A percentile compares a stretch with the other conserved stretches of the same genome.
These are phyloP conservation scores for Sequoiadendron giganteum DNA, from an alignment of 75 land plant genomes.

Conservation along the genomic window DNA sequence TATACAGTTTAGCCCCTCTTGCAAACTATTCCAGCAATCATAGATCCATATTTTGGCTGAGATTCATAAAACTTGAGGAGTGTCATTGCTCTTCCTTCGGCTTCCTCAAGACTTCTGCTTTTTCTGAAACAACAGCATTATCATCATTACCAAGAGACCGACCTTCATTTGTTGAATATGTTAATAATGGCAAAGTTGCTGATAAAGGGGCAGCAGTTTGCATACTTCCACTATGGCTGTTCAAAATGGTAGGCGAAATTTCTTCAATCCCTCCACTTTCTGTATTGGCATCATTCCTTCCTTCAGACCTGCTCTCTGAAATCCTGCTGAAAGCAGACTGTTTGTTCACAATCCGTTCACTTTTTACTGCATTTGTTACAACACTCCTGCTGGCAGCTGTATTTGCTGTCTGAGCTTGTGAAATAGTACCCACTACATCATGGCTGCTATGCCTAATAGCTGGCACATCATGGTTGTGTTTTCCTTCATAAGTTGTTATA, in stretches of 20 bases:
- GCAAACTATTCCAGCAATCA: background rate
- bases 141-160: background rate
- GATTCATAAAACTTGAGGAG: background rate
- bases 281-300: constrained; percentile 4
- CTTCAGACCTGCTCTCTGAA: constrained; percentile 16
- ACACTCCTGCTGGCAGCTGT: background rate
- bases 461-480: constrained; percentile 90
- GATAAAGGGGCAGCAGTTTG: background rate
- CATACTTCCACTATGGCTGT: constrained; percentile 1
- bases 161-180: background rate
- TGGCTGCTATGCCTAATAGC: constrained; percentile 63
- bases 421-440: constrained; percentile 23
- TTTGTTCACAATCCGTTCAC: background rate
- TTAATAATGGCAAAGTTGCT: background rate
- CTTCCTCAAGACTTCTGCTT: background rate
- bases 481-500: constrained; percentile 94
- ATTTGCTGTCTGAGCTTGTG: background rate
- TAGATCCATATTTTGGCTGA: background rate
- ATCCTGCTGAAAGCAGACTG: constrained; percentile 6
- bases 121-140: constrained; percentile 3
- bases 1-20: background rate
- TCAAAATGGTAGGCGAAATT: background rate
- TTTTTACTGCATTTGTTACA: background rate
- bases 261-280: background rate
- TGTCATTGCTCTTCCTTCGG: constrained; percentile 13